A percentile compares a stretch with the other conserved stretches of the same genome.
phyloP scores from a whole-genome alignment of 2,329 filamentous ascomycete genomes.

The Fusarium sp. region DNA sequence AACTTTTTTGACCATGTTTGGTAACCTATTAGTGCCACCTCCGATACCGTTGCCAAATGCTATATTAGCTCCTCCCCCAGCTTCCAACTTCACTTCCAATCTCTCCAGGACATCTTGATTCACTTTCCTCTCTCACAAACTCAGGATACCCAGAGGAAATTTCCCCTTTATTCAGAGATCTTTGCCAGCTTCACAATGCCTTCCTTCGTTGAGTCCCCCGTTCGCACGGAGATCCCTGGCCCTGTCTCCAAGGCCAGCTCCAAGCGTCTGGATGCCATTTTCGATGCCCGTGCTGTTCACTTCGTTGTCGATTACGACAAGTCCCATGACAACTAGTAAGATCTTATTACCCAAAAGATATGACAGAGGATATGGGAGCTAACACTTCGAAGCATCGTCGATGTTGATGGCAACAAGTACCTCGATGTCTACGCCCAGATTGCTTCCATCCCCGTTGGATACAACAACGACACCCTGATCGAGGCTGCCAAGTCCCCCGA shows the following conservation, averaged over 20 bases:
- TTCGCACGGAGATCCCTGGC: constrained; percentile 55
- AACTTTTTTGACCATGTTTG: constrained; percentile 25
- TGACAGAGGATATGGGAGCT: neutral
- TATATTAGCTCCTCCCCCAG: constrained; percentile 45
- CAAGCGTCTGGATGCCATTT: constrained; percentile 60
- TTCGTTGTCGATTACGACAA: constrained; percentile 65
- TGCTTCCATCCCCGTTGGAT: constrained; percentile 84
- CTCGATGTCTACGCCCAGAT: constrained; percentile 79
- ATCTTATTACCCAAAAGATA: neutral
- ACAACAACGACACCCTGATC: constrained; percentile 79
- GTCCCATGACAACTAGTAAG: constrained; percentile 63
- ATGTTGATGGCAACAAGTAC: constrained; percentile 62
- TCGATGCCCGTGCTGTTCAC: constrained; percentile 64
- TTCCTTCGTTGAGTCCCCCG: constrained; percentile 49
- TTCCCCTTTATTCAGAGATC: constrained; percentile 4
- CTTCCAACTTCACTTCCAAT: constrained; percentile 25
- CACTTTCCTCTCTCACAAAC: constrained; percentile 22
- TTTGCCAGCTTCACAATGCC: constrained; percentile 46
- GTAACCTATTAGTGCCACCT: constrained; percentile 25
- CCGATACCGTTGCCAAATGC: constrained; percentile 36
- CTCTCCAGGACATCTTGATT: constrained; percentile 35
- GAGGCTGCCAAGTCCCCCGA: constrained; percentile 74
- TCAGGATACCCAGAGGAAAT: constrained; percentile 32
- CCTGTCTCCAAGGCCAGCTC: constrained; percentile 54
- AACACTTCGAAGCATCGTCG: constrained; percentile 53